Conservation (phyloP, 345 rosid genomes). For the Eucalyptus globulus region DNA sequence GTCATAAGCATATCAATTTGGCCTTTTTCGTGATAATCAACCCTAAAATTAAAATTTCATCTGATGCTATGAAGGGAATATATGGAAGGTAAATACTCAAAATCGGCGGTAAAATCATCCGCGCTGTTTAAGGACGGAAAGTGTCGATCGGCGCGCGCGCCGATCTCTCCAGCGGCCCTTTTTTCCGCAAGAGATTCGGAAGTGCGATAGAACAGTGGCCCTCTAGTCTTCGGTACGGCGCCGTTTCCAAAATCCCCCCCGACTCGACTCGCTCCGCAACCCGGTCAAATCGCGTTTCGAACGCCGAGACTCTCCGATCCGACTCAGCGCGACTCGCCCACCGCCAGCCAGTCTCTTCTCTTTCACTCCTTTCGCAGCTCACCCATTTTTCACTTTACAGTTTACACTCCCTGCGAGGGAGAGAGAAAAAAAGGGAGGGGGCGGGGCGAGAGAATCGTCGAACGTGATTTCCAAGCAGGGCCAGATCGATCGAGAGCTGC, state of each 20-base stretch:
- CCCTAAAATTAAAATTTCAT: too few relatives aligned
- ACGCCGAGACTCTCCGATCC: neutral
- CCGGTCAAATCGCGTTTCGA: neutral
- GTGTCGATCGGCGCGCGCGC: too few relatives aligned
- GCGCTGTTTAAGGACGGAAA: too few relatives aligned
- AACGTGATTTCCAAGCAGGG: neutral
- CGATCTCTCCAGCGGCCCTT: too few relatives aligned
- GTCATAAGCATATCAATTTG: fast-evolving
- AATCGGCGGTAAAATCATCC: neutral
- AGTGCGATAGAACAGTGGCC: too few relatives aligned
- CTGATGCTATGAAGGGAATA: fast-evolving
- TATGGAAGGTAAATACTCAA: neutral
- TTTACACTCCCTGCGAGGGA: neutral
- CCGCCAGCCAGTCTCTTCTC: neutral
- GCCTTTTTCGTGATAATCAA: fast-evolving
- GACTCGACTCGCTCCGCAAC: neutral
- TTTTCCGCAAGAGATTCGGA: too few relatives aligned
- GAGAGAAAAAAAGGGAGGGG: neutral
- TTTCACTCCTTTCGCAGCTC: neutral
- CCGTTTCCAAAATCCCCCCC: neutral
- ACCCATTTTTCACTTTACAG: neutral
- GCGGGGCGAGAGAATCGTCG: neutral
- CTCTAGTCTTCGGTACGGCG: neutral
- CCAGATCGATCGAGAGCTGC: neutral
- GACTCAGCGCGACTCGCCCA: neutral